Evolutionary conservation across 306 rosid species (phyloP).

Genomic region (Glycyrrhiza uralensis): DNA sequence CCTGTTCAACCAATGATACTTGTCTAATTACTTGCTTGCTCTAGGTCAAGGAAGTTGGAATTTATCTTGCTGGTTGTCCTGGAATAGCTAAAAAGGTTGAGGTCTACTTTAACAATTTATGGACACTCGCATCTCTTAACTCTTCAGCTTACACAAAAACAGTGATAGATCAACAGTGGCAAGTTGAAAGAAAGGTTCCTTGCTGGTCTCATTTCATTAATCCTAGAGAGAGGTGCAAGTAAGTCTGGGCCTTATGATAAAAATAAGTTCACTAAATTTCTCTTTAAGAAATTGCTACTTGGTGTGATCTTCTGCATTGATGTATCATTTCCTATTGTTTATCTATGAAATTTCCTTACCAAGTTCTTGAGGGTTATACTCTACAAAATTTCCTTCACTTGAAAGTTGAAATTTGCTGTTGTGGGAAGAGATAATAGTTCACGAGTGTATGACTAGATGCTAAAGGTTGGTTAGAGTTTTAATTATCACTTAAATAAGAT

Average conservation of each 20-base stretch:
- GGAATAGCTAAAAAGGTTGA: constrained; percentile 61
- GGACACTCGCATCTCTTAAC: constrained; percentile 67
- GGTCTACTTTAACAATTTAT: constrained; percentile 71
- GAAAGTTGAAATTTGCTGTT: constrained; percentile 4
- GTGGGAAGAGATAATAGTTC: not conserved
- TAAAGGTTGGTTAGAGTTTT: not conserved
- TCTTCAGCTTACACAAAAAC: constrained; percentile 57
- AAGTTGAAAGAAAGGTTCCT: constrained; percentile 74
- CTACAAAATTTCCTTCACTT: not conserved
- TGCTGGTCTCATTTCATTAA: constrained; percentile 88
- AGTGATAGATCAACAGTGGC: constrained; percentile 79
- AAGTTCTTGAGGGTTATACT: not conserved
- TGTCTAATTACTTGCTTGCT: constrained; percentile 16
- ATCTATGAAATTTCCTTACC: not conserved
- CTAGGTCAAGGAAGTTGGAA: constrained; percentile 92
- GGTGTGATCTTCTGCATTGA: not conserved
- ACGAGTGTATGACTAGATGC: not conserved
- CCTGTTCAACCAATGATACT: not conserved
- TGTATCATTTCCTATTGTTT: constrained; percentile 7
- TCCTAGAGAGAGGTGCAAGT: constrained; percentile 63
- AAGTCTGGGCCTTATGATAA: constrained; percentile 27
- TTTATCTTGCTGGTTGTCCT: constrained; percentile 75
- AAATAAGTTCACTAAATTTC: constrained; percentile 8
- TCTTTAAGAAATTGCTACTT: constrained; percentile 8
- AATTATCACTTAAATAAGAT: not conserved